Base-by-base conservation (phyloP, 768 basidiomycete genomes). In the Leccinum subtestaceum region DNA sequence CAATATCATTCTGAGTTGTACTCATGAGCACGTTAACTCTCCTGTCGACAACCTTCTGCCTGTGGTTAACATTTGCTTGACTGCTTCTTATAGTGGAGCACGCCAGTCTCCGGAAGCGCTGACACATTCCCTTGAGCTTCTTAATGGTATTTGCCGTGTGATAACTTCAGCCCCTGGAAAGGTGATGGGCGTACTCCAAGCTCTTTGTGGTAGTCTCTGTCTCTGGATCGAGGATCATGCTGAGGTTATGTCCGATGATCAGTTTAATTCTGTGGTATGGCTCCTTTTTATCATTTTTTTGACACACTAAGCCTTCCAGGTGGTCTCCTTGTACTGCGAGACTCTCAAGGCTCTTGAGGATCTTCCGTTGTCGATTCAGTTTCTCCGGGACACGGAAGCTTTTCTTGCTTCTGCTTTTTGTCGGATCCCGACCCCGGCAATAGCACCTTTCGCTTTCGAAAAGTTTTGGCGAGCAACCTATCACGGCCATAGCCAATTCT, bases 401-500 rank as follows among this genome's bases (percentile, higher is more conserved):
- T 81, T 87, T 60, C 70, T 88, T 2, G 69, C 72, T 13, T 80
- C 84, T 3, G 79, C 79, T 0, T 87, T 87, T 62, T 72, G 72
- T 4, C 79, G 75, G 23, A 75, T 81, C 29, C 78, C 80, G 0
- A 59, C 69, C 3, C 81, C 80, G 2, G 79, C 81, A 9, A 71
- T 77, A 19, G 85, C 83, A 0, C 80, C 83, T 1, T 63, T 79
- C 6, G 77, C 80, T 1, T 88, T 88, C 59, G 75, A 77, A 61
- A 71, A 68, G 2, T 88, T 84, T 66, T 88, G 86, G 86, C 76
- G 75, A n/a, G 70, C 70, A 40, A 82, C 82, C 3, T 86, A 83
- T 64, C 78, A 82, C 34, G 71, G 71, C n/a, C 72, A 66, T 36
- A 68, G 69, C 27, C 72, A 78, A 32, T 75, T 80, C 29, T 68